Evolutionary conservation across 2,329 filamentous ascomycete species (phyloP), one percentile per base, ranked within the genome.

Genomic region (Pezicula rhizophila): DNA sequence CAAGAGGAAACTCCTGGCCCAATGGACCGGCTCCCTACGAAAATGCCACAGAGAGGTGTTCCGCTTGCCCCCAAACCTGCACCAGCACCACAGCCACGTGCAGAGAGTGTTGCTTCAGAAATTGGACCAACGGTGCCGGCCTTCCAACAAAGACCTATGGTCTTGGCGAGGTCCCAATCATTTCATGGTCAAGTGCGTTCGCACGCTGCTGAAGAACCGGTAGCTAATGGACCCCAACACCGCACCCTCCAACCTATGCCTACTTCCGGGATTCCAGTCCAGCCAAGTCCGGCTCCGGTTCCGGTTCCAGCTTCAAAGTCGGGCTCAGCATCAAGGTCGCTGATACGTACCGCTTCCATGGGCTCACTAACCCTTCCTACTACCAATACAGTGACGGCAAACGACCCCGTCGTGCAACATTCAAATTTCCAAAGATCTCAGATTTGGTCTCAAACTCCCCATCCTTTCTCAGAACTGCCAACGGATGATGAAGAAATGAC

Each of bases 381-480:
- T 31, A 12, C 28, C 28, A 31, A 31, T 12, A 10, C 60, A 28
- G 60, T 73, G 28, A 68, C 73, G 2, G 72, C 74, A 3, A 82
- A 76, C 54, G 79, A 82, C 50, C 76, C 78, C 8, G 62, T 64
- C 20, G 64, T 69, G 1, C 72, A 72, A 17, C 72, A 66, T 4
- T 61, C 63, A 10, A 55, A 14, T 37, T 62, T 71, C 18, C 64
- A 70, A 10, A 64, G 69, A 53, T 66, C 69, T 20, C 68, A 74
- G 50, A 70, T 69, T 23, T 72, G 69, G 66, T 57, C 69, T 62
- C 65, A 75, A 66, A 69, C 70, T 52, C 69, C 72, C 60, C 56
- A 71, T 54, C 52, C 67, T 59, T 58, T 69, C 56, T 65, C 68
- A 54, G 65, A 75, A 46, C 53, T 43, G 25, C 52, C 50, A 12